Conservation (phyloP, 78 protist species). For the Anaeramoeba flamelloides region DNA sequence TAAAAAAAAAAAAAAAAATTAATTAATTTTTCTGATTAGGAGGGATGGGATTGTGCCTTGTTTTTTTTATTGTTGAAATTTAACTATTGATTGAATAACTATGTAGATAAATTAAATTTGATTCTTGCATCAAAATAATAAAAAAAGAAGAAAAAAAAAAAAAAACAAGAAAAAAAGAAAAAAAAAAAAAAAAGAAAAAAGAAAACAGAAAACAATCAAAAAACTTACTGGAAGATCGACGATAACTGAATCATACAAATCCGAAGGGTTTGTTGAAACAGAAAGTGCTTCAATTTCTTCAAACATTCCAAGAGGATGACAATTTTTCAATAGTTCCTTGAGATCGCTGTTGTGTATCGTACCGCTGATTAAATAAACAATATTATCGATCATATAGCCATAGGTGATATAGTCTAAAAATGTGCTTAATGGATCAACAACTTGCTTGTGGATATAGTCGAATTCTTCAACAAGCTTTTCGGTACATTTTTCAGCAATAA, state of each 20-base stretch:
- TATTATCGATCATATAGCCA: constrained; percentile 94
- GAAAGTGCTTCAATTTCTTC: constrained; percentile 41
- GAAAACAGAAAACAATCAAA: neutral
- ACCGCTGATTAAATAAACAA: constrained; percentile 77
- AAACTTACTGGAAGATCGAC: constrained; percentile 80
- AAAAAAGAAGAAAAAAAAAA: too few species aligned
- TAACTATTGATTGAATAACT: too few species aligned
- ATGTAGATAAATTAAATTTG: too few species aligned
- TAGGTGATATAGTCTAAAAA: constrained; percentile 89
- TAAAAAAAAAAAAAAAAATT: too few species aligned
- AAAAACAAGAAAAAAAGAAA: too few species aligned
- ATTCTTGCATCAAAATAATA: too few species aligned
- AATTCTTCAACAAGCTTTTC: constrained; percentile 65
- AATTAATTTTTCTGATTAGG: too few species aligned
- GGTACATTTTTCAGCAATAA: constrained; percentile 20
- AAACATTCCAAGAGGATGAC: constrained; percentile 91
- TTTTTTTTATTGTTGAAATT: too few species aligned
- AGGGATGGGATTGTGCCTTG: too few species aligned
- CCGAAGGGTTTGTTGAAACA: constrained; percentile 45
- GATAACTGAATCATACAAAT: constrained; percentile 73
- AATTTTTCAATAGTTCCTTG: constrained; percentile 46
- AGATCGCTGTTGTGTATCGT: constrained; percentile 68
- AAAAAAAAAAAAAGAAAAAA: neutral
- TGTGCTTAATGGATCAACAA: constrained; percentile 68
- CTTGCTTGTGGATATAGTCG: constrained; percentile 51